Conservation (phyloP, 805 yeast species). For the Starmerella geochares region DNA sequence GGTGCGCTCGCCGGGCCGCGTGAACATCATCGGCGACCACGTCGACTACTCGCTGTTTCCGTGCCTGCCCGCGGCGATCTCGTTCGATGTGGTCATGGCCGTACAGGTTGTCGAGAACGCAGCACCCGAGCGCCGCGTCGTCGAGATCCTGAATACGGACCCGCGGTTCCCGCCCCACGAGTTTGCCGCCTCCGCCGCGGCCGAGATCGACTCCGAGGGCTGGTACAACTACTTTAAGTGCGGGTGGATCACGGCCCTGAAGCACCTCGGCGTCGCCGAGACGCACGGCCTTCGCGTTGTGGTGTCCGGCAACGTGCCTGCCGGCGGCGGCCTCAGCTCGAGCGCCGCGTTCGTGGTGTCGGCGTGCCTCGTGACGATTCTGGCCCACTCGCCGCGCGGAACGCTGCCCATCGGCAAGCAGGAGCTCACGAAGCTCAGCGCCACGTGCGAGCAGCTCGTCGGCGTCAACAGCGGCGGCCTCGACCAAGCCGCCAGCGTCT, state of each 20-base stretch:
- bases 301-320: conserved; percentile 57
- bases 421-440: conserved; percentile 50
- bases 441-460: conserved; percentile 56
- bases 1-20: conserved; percentile 65
- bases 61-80: conserved; percentile 65
- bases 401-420: conserved; percentile 37
- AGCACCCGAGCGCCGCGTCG: conserved; percentile 14
- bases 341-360: conserved; percentile 65
- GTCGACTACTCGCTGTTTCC: conserved; percentile 59
- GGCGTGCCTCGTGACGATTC: conserved; percentile 47
- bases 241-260: conserved; percentile 51
- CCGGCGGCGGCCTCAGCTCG: conserved; percentile 62
- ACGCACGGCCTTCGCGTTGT: conserved; percentile 41
- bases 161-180: conserved; percentile 24
- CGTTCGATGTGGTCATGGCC: conserved; percentile 50
- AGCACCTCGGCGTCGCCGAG: conserved; percentile 32
- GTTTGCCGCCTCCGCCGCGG: conserved; percentile 22
- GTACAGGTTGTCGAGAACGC: conserved; percentile 22
- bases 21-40: conserved; percentile 65
- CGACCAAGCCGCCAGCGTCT: conserved; percentile 66
- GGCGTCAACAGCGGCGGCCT: conserved; percentile 74
- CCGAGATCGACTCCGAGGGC: conserved; percentile 42
- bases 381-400: conserved; percentile 38
- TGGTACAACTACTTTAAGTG: conserved; percentile 67
- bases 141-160: conserved; percentile 34